Conservation (phyloP, 2,329 filamentous ascomycete genomes). For the Aspergillus fischeri region DNA sequence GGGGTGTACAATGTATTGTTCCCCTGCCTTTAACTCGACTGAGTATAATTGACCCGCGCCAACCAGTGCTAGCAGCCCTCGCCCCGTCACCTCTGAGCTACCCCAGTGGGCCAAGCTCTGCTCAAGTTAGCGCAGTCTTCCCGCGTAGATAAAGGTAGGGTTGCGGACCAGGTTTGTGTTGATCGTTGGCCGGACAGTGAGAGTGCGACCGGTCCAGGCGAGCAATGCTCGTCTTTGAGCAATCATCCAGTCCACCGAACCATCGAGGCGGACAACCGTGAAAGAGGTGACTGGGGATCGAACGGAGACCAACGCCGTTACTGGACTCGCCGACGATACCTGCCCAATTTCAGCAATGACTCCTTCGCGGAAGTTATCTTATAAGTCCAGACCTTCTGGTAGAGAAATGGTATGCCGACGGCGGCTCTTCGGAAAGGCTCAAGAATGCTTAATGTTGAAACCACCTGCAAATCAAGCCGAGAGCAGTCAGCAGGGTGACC, state of each 20-base stretch:
- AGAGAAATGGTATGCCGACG: constrained; percentile 88
- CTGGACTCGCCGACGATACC: constrained; percentile 79
- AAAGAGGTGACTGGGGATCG: constrained; percentile 85
- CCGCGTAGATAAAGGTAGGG: not conserved
- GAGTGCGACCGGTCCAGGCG: constrained; percentile 93
- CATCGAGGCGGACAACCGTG: constrained; percentile 82
- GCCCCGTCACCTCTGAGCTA: constrained; percentile 79
- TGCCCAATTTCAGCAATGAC: constrained; percentile 28
- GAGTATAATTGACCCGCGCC: constrained; percentile 89
- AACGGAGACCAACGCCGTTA: constrained; percentile 83
- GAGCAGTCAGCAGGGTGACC: not conserved
- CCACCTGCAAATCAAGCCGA: constrained; percentile 52
- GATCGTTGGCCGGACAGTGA: constrained; percentile 70
- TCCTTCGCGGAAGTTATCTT: not conserved
- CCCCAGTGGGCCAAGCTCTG: constrained; percentile 82
- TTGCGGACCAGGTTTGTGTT: constrained; percentile 62
- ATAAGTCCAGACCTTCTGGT: constrained; percentile 58
- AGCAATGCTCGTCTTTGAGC: constrained; percentile 80
- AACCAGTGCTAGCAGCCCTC: constrained; percentile 78
- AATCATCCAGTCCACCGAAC: constrained; percentile 92
- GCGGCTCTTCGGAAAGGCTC: constrained; percentile 75
- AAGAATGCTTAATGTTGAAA: constrained; percentile 84
- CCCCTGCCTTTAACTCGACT: constrained; percentile 71
- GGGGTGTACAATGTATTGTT: constrained; percentile 88
- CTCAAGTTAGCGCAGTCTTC: constrained; percentile 33